Percentiles rank a stretch among this genome's conserved stretches.
Conservation (phyloP, 768 basidiomycete species). For the Ramaria sp. region DNA sequence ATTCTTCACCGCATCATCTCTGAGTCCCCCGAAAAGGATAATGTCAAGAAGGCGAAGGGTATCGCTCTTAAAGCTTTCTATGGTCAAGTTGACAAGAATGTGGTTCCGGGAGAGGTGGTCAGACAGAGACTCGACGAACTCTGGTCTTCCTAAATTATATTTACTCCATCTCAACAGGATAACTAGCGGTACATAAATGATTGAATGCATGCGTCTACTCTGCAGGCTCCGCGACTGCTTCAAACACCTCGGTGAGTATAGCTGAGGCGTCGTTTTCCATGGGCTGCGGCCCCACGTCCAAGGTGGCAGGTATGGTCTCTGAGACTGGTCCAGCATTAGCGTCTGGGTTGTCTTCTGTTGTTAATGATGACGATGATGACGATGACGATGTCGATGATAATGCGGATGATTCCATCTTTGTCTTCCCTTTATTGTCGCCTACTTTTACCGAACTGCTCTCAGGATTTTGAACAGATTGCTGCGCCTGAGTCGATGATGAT, state of each 20-base stretch:
- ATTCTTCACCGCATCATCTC: constrained; percentile 35
- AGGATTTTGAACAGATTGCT: background rate
- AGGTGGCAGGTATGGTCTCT: background rate
- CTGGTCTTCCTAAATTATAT: constrained; percentile 15
- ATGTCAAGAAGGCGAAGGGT: constrained; percentile 30
- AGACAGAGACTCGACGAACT: constrained; percentile 38
- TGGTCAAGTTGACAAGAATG: constrained; percentile 44
- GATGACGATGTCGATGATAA: background rate
- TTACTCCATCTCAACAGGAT: background rate
- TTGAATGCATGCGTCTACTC: background rate
- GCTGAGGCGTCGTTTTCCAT: background rate
- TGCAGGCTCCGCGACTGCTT: background rate
- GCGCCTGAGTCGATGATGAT: background rate
- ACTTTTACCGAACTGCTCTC: background rate
- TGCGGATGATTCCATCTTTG: background rate
- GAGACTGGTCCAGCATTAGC: background rate
- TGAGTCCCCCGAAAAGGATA: constrained; percentile 17
- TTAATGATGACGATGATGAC: too few relatives aligned
- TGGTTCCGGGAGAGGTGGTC: constrained; percentile 47
- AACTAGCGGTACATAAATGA: background rate
- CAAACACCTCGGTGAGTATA: background rate
- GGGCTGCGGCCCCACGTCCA: background rate
- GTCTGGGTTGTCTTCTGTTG: too few relatives aligned
- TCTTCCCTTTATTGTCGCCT: background rate
- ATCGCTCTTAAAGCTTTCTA: constrained; percentile 56